A percentile compares a stretch with the other conserved stretches of the same genome.
Evolutionary conservation across 176 grass and related monocot species (phyloP).

Genomic region (Carex kokanica): DNA sequence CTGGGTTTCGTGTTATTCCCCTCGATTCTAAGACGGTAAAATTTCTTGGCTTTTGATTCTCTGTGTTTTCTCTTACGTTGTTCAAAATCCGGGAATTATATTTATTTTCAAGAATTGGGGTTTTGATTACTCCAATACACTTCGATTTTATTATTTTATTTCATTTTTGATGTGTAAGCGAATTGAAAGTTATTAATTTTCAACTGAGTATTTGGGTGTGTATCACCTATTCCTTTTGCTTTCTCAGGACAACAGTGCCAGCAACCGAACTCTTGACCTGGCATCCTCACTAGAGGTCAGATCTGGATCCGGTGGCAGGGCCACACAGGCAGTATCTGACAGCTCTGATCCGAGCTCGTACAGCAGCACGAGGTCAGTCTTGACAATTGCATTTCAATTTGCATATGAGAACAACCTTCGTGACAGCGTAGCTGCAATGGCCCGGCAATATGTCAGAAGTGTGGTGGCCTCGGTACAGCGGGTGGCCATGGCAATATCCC

Average conservation of each 20-base stretch:
- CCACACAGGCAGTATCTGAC: conserved; percentile 23
- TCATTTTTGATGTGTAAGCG: too few species aligned
- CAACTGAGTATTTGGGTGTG: not conserved
- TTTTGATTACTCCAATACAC: not conserved
- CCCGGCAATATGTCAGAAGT: conserved; percentile 64
- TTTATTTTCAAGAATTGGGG: not conserved
- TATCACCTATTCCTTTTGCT: not conserved
- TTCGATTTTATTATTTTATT: not conserved
- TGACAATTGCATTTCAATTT: conserved; percentile 94
- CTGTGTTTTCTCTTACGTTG: not conserved
- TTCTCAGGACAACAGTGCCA: not conserved
- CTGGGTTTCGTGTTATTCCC: conserved; percentile 88
- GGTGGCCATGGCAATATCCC: conserved; percentile 86
- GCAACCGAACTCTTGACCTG: conserved; percentile 77
- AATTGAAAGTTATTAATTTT: not conserved
- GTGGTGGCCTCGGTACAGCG: conserved; percentile 86
- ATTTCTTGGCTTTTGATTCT: not conserved
- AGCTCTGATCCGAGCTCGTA: not conserved
- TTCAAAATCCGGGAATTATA: conserved; percentile 28
- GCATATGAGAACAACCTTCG: conserved; percentile 76
- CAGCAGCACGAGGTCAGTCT: conserved; percentile 51
- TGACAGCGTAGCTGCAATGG: conserved; percentile 80
- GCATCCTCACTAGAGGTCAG: conserved; percentile 79
- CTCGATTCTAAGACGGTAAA: conserved; percentile 62
- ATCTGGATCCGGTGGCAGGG: conserved; percentile 50